Percentiles rank a stretch among this genome's conserved stretches.
Conservation (phyloP, 164 flowering plant genomes). For the Piper betle region DNA sequence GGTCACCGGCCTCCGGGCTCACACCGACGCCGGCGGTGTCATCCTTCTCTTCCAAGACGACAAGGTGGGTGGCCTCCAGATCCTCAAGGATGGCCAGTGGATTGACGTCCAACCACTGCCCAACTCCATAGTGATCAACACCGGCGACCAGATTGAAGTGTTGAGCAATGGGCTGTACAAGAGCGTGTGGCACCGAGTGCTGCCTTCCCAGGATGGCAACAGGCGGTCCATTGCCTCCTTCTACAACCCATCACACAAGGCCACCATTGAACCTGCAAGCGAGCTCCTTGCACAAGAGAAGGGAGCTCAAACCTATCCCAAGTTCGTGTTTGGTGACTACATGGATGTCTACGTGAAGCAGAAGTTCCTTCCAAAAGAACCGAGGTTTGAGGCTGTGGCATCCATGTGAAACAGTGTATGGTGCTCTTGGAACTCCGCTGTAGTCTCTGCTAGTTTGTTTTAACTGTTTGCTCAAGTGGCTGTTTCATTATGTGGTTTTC, state of each 20-base stretch:
- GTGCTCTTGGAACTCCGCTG: too few species aligned
- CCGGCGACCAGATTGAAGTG: slow-evolving; percentile 88
- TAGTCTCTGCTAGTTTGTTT: too few species aligned
- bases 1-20: slow-evolving; percentile 76
- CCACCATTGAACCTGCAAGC: slow-evolving; percentile 71
- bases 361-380: slow-evolving; percentile 85
- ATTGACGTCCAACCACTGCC: slow-evolving; percentile 70
- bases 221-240: slow-evolving; percentile 83
- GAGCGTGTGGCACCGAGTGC: slow-evolving; percentile 80
- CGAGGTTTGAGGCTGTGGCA: slow-evolving; percentile 69
- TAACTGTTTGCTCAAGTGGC: too few species aligned
- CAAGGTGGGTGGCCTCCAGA: slow-evolving; percentile 60
- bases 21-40: slow-evolving; percentile 94
- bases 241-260: slow-evolving; percentile 65
- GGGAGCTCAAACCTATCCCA: slow-evolving; percentile 36
- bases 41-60: slow-evolving; percentile 88
- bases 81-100: slow-evolving; percentile 74
- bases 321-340: slow-evolving; percentile 83
- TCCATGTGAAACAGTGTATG: background rate
- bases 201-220: slow-evolving; percentile 41
- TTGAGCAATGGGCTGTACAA: slow-evolving; percentile 80
- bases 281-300: slow-evolving; percentile 17
- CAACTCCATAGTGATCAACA: slow-evolving; percentile 79
- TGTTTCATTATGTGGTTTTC: too few species aligned
- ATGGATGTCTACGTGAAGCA: slow-evolving; percentile 66